A percentile compares a stretch with the other conserved stretches of the same genome.
Evolutionary conservation across 192 early-diverging fungal species (phyloP).

Genomic region (Chytriomyces hyalinus): DNA sequence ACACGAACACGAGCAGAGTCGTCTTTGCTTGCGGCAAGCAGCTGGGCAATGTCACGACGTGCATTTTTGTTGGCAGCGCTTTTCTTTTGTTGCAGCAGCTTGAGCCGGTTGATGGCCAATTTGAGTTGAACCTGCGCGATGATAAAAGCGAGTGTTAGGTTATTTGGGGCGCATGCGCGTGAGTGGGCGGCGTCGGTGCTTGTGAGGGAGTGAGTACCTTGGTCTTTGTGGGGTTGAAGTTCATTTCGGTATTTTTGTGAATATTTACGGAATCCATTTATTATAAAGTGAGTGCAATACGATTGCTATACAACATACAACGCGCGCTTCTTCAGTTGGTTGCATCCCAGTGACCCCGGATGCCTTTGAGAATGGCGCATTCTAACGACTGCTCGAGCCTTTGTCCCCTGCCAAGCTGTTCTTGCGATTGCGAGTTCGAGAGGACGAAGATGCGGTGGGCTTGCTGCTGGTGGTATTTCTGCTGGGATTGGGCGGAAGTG

Average conservation of each 20-base stretch:
- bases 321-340: too few species aligned
- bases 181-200: background rate
- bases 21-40: constrained; percentile 82
- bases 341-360: too few species aligned
- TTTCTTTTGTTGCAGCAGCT: constrained; percentile 89
- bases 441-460: too few species aligned
- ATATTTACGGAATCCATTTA: too few species aligned
- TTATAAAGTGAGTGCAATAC: too few species aligned
- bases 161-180: background rate
- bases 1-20: constrained; percentile 86
- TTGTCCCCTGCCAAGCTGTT: too few species aligned
- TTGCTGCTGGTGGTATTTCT: too few species aligned
- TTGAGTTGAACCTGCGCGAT: constrained; percentile 81
- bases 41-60: constrained; percentile 79
- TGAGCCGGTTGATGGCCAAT: constrained; percentile 83
- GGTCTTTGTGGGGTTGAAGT: constrained; percentile 12
- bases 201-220: background rate
- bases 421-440: too few species aligned
- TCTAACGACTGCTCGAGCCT: too few species aligned
- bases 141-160: background rate
- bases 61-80: constrained; percentile 71
- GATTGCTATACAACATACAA: too few species aligned
- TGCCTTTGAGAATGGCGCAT: too few species aligned
- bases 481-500: too few species aligned
- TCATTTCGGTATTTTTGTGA: background rate